Evolutionary conservation across 495 filamentous ascomycete genomes (phyloP).

Genomic region (Lophium mytilinum): DNA sequence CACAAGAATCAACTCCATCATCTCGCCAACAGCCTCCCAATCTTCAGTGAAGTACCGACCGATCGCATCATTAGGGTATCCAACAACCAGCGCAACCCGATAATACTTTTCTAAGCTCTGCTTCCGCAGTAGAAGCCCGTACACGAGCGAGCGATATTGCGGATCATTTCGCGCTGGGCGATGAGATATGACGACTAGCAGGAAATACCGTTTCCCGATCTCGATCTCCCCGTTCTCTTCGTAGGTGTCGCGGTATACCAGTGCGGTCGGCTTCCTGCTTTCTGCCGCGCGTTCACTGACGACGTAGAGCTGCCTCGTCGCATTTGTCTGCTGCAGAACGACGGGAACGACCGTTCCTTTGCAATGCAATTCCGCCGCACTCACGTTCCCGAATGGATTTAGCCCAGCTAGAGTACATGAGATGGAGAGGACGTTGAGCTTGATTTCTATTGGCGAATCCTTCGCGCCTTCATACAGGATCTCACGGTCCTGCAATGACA

Average conservation of each 20-base stretch:
- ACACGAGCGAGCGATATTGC: neutral
- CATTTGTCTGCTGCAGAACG: neutral
- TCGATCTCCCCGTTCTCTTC: neutral
- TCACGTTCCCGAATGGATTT: neutral
- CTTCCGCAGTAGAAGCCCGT: neutral
- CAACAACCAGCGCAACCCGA: neutral
- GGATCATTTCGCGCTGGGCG: neutral
- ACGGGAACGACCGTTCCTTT: neutral
- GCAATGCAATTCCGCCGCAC: neutral
- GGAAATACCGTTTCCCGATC: neutral
- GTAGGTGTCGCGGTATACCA: neutral
- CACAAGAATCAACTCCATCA: neutral
- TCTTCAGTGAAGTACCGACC: neutral
- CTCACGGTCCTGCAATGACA: neutral
- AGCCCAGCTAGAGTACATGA: neutral
- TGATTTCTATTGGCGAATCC: neutral
- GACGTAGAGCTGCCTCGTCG: neutral
- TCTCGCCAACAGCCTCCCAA: neutral
- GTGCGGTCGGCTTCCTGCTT: neutral
- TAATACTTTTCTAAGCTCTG: neutral
- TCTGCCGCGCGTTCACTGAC: neutral
- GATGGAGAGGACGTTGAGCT: neutral
- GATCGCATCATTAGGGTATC: neutral
- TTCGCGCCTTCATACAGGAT: neutral
- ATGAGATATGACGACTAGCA: neutral